Evolutionary conservation across 345 rosid genomes (phyloP).

Genomic region (Eucalyptus grandis): DNA sequence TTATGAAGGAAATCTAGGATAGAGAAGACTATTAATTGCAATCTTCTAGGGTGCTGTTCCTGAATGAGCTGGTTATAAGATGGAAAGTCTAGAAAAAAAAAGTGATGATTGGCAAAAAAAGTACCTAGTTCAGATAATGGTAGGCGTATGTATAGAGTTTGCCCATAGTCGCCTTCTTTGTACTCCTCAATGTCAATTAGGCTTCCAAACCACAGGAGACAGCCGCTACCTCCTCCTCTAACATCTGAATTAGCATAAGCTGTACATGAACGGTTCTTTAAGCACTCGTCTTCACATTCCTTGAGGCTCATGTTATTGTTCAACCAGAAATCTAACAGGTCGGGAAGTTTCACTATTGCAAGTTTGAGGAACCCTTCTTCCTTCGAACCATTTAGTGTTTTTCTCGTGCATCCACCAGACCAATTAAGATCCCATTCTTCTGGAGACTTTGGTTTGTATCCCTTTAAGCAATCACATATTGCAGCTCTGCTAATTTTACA

Average conservation of each 20-base stretch:
- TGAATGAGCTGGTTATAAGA: not conserved
- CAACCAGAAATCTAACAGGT: constrained; percentile 4
- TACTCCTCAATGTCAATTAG: not conserved
- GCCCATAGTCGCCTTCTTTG: not conserved
- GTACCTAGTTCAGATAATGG: not conserved
- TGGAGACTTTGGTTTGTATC: constrained; percentile 7
- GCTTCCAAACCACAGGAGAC: constrained; percentile 8
- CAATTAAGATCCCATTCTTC: constrained; percentile 12
- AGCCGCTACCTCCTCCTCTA: constrained; percentile 5
- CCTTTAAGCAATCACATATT: constrained; percentile 8
- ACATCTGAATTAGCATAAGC: constrained; percentile 14
- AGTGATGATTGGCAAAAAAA: not conserved
- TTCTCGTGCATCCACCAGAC: not conserved
- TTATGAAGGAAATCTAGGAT: not conserved
- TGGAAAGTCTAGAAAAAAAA: not conserved
- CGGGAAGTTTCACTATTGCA: not conserved
- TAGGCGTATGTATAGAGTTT: not conserved
- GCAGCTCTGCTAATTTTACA: not conserved
- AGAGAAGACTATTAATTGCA: not conserved
- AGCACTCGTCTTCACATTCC: constrained; percentile 5
- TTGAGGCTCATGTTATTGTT: not conserved
- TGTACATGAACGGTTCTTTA: constrained; percentile 9
- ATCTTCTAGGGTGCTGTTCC: not conserved
- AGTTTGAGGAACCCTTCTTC: not conserved
- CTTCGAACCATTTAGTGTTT: not conserved